Evolutionary conservation across 371 early-diverging fungal genomes (phyloP), one percentile per base, ranked within the genome.

Genomic region (Mucor velutinosus): DNA sequence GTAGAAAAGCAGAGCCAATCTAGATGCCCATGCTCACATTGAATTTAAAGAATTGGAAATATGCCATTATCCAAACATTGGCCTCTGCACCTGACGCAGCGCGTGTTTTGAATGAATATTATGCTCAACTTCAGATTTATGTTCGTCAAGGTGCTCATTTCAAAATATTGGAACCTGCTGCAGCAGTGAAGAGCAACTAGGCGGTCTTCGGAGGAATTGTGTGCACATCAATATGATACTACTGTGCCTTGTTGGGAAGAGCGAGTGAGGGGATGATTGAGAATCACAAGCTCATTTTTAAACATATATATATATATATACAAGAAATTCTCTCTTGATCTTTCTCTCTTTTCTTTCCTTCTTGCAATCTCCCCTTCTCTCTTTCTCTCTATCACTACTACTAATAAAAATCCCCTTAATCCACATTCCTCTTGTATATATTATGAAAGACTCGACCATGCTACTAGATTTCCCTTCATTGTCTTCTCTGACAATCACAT

Each of bases 111-210:
- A 72, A 71, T 23, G 35, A 65, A 7, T 61, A 73, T 59, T 76
- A 82, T 70, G 47, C 69, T 17, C 65, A 72, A 69, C 61, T 66
- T 19, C 71, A 58, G 33, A 64, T 64, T 14, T 85, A 80, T 73
- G 49, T 81, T 29, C 72, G 78, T 33, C 80, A 85, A 65, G 85
- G 85, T 17, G 76, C 82, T 35, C 76, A 70, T 62, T 79, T 75
- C 49, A 67, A 67, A 41, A 63, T 66, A 12, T 53, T 73, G 7
- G 75, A 77, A 29, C 67, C 77, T 21, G 61, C 63, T 41, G 79
- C 75, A 17, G 81, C 81, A 32, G 69, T 82, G 55, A 78, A 82
- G 66, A 81, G 67, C 49, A 79, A 43, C 23, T 83, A 78, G 61
- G 37, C 37, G 37, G 30, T 14, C 53, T 39, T 58, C 58, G 58